Evolutionary conservation across 441 rosid genomes (phyloP), one percentile per base, ranked within the genome.

Genomic region (Theobroma grandiflorum): DNA sequence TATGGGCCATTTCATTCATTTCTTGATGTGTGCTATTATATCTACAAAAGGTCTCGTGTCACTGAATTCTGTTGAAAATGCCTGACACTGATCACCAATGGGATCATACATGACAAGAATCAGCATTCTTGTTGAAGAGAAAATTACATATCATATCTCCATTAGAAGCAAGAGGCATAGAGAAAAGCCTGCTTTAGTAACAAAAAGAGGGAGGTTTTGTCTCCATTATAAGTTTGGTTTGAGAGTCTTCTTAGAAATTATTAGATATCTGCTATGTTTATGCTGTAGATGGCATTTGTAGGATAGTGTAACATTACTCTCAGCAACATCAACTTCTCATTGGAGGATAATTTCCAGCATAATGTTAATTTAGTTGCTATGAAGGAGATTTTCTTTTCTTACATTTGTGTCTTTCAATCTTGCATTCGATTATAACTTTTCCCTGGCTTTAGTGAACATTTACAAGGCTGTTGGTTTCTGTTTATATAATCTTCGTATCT

Each of bases 311-410:
- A 10, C 62, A 31, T 18, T 52, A 37, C 31, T 70, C 8, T 72
- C 47, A 7, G 18, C 16, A 0, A 37, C 45, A n/a, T 72, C 49
- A 55, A 18, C 14, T 55, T 72, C 76, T 72, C 9, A 52, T 78
- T 78, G 35, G 52, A 65, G 33, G 64, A 77, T 71, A 26, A 52
- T 43, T 4, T 45, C 52, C 14, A 31, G 35, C 72, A 37, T 49
- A 50, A 52, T 52, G 63, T 53, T 72, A 37, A 42, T 35, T 72
- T 52, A 50, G 45, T 72, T 74, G 67, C 53, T 9, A 14, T 40
- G 53, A 40, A 74, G 53, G 26, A 3, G 2, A 22, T 75, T 26
- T 73, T 37, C 22, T 20, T 43, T 16, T 22, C n/a, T 59, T 71
- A 12, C 35, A 26, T 37, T 78, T 33, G 2, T 9, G 1, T 66